These are phyloP conservation scores for Monarda citriodora DNA, from an alignment of 305 asterid genomes.

Conservation along the genomic window DNA sequence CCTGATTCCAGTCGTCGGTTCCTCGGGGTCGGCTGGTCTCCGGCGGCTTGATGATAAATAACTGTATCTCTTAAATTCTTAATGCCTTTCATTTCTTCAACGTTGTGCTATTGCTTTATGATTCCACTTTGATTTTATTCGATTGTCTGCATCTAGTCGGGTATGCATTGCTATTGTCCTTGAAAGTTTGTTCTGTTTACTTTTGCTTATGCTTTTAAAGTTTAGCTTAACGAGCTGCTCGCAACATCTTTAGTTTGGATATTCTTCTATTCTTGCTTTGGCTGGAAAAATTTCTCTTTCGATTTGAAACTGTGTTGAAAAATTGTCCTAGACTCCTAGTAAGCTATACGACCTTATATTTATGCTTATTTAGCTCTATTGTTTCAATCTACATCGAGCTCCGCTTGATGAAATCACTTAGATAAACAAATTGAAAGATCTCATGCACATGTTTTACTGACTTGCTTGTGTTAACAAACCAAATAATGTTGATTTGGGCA, in stretches of 20 bases:
- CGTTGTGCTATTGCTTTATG: too few species aligned
- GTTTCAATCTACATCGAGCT: constrained; percentile 2
- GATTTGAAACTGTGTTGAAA: not conserved
- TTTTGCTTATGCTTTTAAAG: too few species aligned
- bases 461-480: not conserved
- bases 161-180: not conserved
- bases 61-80: too few species aligned
- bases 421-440: not conserved
- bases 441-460: not conserved
- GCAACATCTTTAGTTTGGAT: not conserved
- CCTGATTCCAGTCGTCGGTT: too few species aligned
- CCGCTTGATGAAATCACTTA: not conserved
- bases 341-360: not conserved
- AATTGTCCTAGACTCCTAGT: not conserved
- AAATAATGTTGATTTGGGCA: constrained; percentile 39
- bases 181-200: too few species aligned
- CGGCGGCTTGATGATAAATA: too few species aligned
- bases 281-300: not conserved
- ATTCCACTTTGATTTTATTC: too few species aligned
- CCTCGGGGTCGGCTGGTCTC: too few species aligned
- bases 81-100: too few species aligned
- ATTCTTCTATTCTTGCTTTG: not conserved
- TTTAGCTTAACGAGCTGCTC: not conserved
- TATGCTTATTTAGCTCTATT: too few species aligned
- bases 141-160: not conserved